Percentiles rank a stretch among this genome's conserved stretches.
Evolutionary conservation across 2,329 filamentous ascomycete species (phyloP).

Genomic region (Periconia digitata): DNA sequence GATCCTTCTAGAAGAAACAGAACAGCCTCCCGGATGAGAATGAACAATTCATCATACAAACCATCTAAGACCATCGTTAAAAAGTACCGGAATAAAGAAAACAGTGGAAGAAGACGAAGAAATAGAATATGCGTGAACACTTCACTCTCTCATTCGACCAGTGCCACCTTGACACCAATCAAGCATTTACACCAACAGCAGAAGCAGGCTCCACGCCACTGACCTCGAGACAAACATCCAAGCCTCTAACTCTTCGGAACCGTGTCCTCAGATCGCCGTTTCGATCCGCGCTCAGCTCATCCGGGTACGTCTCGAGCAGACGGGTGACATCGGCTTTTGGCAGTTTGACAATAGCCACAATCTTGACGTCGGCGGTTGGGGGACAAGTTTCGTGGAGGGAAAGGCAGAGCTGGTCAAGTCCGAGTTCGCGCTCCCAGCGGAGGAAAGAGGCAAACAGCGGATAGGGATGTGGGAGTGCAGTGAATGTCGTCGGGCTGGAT

Average conservation of each 20-base stretch:
- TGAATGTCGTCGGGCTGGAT: slow-evolving; percentile 4
- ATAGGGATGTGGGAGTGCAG: slow-evolving; percentile 7
- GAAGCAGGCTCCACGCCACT: slow-evolving; percentile 31
- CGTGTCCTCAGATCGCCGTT: slow-evolving; percentile 36
- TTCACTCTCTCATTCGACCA: no score
- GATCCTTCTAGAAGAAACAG: no score
- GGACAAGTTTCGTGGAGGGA: slow-evolving; percentile 32
- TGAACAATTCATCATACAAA: no score
- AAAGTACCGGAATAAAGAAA: no score
- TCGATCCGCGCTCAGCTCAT: slow-evolving; percentile 48
- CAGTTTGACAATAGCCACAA: slow-evolving; percentile 40
- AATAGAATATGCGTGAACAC: no score
- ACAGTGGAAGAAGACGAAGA: no score
- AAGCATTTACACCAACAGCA: slow-evolving; percentile 1
- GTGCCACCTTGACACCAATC: neutral
- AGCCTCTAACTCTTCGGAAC: slow-evolving; percentile 33
- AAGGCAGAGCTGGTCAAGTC: slow-evolving; percentile 38
- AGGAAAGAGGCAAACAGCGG: slow-evolving; percentile 33
- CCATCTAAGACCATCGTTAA: no score
- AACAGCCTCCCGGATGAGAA: no score
- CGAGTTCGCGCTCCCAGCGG: slow-evolving; percentile 40
- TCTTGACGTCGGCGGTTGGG: slow-evolving; percentile 31
- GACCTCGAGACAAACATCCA: slow-evolving; percentile 38
- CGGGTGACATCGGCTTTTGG: slow-evolving; percentile 49
- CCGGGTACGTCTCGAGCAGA: slow-evolving; percentile 56